These are phyloP conservation scores for Linum tenue DNA, from an alignment of 345 rosid species.

Conservation along the genomic window DNA sequence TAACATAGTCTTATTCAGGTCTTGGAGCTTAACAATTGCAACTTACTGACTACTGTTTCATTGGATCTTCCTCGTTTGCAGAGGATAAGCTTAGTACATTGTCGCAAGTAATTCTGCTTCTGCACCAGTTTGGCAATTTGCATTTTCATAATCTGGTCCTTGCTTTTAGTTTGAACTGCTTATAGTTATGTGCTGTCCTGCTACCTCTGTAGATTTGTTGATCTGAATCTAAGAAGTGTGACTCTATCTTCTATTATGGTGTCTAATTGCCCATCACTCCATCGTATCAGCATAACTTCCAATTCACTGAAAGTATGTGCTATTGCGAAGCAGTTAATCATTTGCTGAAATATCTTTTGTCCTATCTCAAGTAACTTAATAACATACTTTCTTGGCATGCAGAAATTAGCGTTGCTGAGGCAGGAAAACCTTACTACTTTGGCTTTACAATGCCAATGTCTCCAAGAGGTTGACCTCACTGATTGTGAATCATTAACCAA, in stretches of 20 bases:
- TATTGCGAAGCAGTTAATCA: not conserved
- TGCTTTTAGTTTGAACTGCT: not conserved
- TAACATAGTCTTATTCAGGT: constrained; percentile 39
- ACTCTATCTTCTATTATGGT: constrained; percentile 73
- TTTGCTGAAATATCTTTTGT: constrained; percentile 7
- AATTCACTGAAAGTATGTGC: constrained; percentile 64
- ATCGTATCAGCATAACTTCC: constrained; percentile 66
- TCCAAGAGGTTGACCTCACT: constrained; percentile 95
- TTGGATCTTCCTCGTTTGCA: constrained; percentile 76
- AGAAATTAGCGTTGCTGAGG: constrained; percentile 85
- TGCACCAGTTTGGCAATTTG: not conserved
- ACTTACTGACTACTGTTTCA: constrained; percentile 72
- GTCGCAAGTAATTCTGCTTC: constrained; percentile 24
- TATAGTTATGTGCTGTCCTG: not conserved
- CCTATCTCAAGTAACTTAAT: constrained; percentile 7
- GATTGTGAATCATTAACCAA: constrained; percentile 91
- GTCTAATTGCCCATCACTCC: constrained; percentile 79
- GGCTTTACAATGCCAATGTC: constrained; percentile 59
- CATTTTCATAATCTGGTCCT: not conserved
- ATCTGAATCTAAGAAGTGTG: constrained; percentile 56
- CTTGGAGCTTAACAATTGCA: constrained; percentile 91
- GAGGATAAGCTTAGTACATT: constrained; percentile 59
- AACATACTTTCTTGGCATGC: constrained; percentile 24
- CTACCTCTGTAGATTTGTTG: constrained; percentile 57
- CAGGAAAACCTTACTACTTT: constrained; percentile 81